Conservation (phyloP, 768 basidiomycete genomes). For the Tylopilus rubrobrunneus region DNA sequence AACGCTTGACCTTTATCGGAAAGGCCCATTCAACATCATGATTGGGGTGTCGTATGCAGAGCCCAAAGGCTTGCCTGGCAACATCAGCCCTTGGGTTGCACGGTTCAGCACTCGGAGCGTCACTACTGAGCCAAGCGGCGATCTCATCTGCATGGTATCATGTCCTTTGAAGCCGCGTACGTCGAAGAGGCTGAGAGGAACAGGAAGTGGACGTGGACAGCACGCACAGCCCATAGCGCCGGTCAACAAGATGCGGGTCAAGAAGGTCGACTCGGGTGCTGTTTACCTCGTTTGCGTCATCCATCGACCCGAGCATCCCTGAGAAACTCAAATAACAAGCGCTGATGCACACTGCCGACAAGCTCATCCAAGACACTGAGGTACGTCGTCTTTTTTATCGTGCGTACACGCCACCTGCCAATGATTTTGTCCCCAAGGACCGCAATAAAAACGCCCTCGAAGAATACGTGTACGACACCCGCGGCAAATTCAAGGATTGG, state of each 20-base stretch:
- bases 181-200: conserved; percentile 81
- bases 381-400: conserved; percentile 37
- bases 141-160: conserved; percentile 76
- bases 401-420: conserved; percentile 1
- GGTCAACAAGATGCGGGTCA: conserved; percentile 82
- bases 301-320: conserved; percentile 59
- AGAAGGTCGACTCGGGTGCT: conserved; percentile 71
- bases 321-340: conserved; percentile 77
- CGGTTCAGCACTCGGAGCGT: conserved; percentile 80
- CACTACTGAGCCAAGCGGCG: conserved; percentile 65
- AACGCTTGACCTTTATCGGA: conserved; percentile 82
- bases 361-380: conserved; percentile 97
- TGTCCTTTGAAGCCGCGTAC: conserved; percentile 85
- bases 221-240: conserved; percentile 34
- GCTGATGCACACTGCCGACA: conserved; percentile 86
- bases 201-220: conserved; percentile 58
- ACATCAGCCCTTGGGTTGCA: conserved; percentile 81
- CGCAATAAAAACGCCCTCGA: conserved; percentile 93
- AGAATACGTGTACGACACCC: conserved; percentile 97
- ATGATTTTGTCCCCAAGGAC: conserved; percentile 48
- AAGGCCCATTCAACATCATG: conserved; percentile 74
- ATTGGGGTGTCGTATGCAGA: conserved; percentile 76
- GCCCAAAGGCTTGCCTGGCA: conserved; percentile 64
- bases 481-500: conserved; percentile 85
- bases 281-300: conserved; percentile 60